phyloP scores from a whole-genome alignment of 768 basidiomycete genomes.

The Tephrocybe sp. region DNA sequence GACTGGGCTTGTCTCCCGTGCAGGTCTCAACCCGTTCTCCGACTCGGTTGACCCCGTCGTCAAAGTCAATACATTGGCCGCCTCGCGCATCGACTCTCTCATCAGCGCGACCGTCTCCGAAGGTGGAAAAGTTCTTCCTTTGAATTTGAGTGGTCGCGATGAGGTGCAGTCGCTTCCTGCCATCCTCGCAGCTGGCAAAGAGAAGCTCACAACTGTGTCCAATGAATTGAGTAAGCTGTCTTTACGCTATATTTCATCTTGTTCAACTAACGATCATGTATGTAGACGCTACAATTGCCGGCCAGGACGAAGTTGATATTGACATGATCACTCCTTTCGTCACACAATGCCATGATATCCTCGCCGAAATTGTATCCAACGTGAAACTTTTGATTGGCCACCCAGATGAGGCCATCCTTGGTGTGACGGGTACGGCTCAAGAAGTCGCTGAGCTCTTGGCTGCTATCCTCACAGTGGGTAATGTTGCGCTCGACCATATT shows the following conservation, averaged over 20 bases:
- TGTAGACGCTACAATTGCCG: not conserved
- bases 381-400: not conserved
- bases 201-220: not conserved
- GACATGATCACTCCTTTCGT: not conserved
- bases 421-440: not conserved
- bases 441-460: not conserved
- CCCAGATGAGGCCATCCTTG: not conserved
- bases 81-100: not conserved
- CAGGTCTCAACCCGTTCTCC: not conserved
- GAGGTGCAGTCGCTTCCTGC: conserved; percentile 8
- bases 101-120: no score
- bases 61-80: no score
- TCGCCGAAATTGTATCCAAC: not conserved
- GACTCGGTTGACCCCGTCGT: not conserved
- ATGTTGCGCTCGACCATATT: not conserved
- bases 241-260: not conserved
- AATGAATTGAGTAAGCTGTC: not conserved
- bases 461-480: not conserved
- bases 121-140: not conserved
- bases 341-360: not conserved
- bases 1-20: not conserved
- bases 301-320: not conserved
- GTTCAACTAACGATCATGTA: not conserved
- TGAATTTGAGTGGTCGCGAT: not conserved
- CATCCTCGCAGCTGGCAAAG: conserved; percentile 5